Conservation (phyloP, 306 rosid genomes). For the Ochetophila trinervis region DNA sequence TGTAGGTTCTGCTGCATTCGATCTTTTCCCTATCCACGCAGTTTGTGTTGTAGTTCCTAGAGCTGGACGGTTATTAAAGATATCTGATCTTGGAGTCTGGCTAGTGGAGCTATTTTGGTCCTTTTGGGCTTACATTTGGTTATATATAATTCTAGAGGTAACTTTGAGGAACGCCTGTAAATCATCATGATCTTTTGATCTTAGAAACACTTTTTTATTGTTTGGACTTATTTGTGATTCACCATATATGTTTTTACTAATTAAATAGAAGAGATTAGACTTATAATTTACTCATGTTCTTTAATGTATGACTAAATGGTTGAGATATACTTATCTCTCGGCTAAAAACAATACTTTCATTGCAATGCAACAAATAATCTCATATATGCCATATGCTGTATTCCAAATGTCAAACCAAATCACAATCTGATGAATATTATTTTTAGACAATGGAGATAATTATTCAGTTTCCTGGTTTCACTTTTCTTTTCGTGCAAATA, state of each 20-base stretch:
- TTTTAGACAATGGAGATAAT: conserved; percentile 11
- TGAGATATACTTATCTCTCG: background rate
- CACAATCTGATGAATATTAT: background rate
- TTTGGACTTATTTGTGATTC: background rate
- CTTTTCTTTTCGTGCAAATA: conserved; percentile 1
- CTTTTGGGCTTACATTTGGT: conserved; percentile 97
- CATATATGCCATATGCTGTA: conserved; percentile 8
- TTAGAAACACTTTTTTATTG: background rate
- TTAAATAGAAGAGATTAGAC: background rate
- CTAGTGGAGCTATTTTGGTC: conserved; percentile 95
- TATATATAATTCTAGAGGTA: conserved; percentile 92
- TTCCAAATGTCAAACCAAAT: conserved; percentile 10
- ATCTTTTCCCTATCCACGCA: conserved; percentile 96
- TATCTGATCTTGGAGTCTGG: conserved; percentile 94
- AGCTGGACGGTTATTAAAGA: conserved; percentile 88
- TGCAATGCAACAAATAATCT: background rate
- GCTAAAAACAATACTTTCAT: background rate
- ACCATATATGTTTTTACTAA: background rate
- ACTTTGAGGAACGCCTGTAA: conserved; percentile 18
- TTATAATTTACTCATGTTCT: background rate
- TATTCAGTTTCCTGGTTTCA: conserved; percentile 15
- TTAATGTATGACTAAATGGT: background rate
- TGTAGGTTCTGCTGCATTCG: conserved; percentile 97
- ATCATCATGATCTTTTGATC: conserved; percentile 14
- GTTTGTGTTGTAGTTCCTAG: conserved; percentile 83